Conservation (phyloP, 2,329 filamentous ascomycete species). For the Exophiala spinifera region DNA sequence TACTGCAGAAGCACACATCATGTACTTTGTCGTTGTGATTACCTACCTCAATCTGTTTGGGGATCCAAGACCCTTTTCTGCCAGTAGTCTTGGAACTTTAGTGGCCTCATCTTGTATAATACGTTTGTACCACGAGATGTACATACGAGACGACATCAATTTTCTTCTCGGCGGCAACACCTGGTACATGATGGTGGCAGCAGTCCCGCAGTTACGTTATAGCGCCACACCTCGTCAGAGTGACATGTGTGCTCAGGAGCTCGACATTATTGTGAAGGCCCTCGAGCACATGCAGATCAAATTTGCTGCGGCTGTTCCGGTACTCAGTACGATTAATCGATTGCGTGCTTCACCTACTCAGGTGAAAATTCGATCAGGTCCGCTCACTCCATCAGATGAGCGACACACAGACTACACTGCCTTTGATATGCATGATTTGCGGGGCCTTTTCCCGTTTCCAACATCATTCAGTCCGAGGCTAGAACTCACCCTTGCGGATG, state of each 20-base stretch:
- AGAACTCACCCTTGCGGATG: no score
- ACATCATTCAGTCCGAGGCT: conserved; percentile 1
- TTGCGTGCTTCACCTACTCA: background rate
- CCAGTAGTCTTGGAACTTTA: conserved; percentile 31
- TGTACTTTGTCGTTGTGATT: background rate
- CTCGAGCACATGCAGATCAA: conserved; percentile 3
- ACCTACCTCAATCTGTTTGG: conserved; percentile 1
- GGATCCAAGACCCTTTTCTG: background rate
- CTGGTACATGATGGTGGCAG: conserved; percentile 20
- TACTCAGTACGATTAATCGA: background rate
- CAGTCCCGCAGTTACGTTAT: background rate
- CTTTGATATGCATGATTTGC: background rate
- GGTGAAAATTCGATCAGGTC: background rate
- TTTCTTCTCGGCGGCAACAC: conserved; percentile 18
- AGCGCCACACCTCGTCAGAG: background rate
- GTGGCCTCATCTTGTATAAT: conserved; percentile 20
- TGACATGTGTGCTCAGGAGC: conserved; percentile 2
- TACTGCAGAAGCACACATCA: background rate
- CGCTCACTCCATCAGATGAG: no score
- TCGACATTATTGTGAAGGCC: background rate
- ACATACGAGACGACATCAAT: conserved; percentile 20
- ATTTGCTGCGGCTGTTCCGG: background rate
- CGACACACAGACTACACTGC: no score
- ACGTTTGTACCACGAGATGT: conserved; percentile 20
- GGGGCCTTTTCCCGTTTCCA: conserved; percentile 3